phyloP scores from a whole-genome alignment of 306 rosid species.

The Carpinus fangiana region DNA sequence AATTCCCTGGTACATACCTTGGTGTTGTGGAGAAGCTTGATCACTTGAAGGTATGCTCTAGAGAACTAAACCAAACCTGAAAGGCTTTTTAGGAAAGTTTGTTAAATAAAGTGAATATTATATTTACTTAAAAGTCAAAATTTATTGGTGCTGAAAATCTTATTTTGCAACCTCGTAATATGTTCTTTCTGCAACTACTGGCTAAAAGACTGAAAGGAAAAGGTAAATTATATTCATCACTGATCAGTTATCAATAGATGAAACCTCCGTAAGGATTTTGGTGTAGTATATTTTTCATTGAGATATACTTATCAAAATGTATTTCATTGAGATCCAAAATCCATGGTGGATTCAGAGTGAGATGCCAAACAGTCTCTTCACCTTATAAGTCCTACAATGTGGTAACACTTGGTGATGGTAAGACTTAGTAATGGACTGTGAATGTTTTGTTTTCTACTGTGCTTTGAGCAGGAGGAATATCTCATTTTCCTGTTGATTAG shows the following conservation, averaged over 20 bases:
- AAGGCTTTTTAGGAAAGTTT: constrained; percentile 17
- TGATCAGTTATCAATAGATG: not conserved
- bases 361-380: not conserved
- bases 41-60: constrained; percentile 70
- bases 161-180: not conserved
- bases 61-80: not conserved
- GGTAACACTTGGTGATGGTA: not conserved
- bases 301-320: not conserved
- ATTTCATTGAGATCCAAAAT: not conserved
- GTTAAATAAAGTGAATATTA: constrained; percentile 3
- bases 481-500: not conserved
- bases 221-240: not conserved
- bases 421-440: not conserved
- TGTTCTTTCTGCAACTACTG: not conserved
- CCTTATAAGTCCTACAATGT: not conserved
- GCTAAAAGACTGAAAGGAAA: not conserved
- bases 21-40: constrained; percentile 96
- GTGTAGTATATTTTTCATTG: not conserved
- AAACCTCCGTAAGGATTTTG: not conserved
- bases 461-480: not conserved
- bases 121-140: constrained; percentile 1
- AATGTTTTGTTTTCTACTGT: not conserved
- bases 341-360: not conserved
- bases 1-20: constrained; percentile 86
- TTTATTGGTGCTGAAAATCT: not conserved